Percentiles rank a stretch among this genome's conserved stretches.
These are phyloP conservation scores for Colletotrichum sp. DNA, from an alignment of 2,329 filamentous ascomycete genomes.

Conservation along the genomic window DNA sequence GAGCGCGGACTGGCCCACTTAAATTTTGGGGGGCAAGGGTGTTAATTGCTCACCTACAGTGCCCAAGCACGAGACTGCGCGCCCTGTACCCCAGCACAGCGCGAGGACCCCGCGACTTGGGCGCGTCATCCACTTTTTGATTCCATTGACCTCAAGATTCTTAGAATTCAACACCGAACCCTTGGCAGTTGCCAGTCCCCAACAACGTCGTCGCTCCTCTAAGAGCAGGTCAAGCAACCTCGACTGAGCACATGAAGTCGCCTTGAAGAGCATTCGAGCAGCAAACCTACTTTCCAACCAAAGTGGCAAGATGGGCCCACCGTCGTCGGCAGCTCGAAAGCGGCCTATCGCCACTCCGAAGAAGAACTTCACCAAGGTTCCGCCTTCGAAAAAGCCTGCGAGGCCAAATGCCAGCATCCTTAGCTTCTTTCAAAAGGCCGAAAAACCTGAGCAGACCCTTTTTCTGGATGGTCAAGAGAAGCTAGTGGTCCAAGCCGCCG, in stretches of 20 bases:
- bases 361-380: slow-evolving; percentile 6
- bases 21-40: background rate
- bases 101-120: background rate
- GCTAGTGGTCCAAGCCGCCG: background rate
- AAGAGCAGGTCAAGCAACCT: background rate
- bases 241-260: background rate
- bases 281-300: background rate
- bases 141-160: background rate
- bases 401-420: slow-evolving; percentile 70
- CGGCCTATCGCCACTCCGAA: slow-evolving; percentile 18
- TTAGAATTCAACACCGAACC: background rate
- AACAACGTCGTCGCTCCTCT: background rate
- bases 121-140: background rate
- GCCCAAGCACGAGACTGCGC: background rate
- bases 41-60: background rate
- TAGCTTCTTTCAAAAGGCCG: slow-evolving; percentile 76
- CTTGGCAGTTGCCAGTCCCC: background rate
- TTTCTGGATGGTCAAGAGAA: slow-evolving; percentile 45
- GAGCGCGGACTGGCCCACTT: background rate
- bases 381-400: slow-evolving; percentile 34
- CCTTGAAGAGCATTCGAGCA: background rate
- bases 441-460: slow-evolving; percentile 62
- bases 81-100: background rate
- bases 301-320: slow-evolving; percentile 13
- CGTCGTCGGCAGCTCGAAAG: slow-evolving; percentile 16